Conservation (phyloP, 257 asterid species). For the Orobanche coerulescens region DNA sequence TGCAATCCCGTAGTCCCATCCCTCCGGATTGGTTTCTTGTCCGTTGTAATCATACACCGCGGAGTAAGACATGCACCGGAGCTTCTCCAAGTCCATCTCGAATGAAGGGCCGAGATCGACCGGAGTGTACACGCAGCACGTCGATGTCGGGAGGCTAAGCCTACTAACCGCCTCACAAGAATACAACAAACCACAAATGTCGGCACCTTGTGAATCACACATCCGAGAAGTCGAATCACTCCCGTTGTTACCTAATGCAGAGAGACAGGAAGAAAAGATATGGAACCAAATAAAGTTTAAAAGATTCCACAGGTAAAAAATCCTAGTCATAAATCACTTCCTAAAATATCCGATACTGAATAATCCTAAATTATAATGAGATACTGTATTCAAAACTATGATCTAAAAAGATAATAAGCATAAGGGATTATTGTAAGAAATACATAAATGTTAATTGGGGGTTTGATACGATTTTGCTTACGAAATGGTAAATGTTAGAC, state of each 20-base stretch:
- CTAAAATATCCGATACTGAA: too few species aligned
- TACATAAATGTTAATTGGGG: too few species aligned
- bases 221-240: slow-evolving; percentile 36
- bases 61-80: slow-evolving; percentile 58
- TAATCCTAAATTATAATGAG: too few species aligned
- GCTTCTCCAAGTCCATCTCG: slow-evolving; percentile 59
- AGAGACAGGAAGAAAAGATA: too few species aligned
- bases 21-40: slow-evolving; percentile 46
- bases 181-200: slow-evolving; percentile 42
- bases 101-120: slow-evolving; percentile 85
- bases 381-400: too few species aligned
- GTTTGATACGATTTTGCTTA: too few species aligned
- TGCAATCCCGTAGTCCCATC: slow-evolving; percentile 69
- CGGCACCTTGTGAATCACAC: slow-evolving; percentile 55
- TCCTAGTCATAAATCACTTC: too few species aligned
- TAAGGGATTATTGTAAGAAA: too few species aligned
- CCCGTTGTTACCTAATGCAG: slow-evolving; percentile 20
- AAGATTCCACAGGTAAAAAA: too few species aligned
- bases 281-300: too few species aligned
- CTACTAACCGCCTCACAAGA: slow-evolving; percentile 62
- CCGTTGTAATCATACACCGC: slow-evolving; percentile 54
- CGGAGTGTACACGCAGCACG: slow-evolving; percentile 75
- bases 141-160: slow-evolving; percentile 41
- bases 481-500: too few species aligned
- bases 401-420: too few species aligned